These are phyloP conservation scores for Suillus subalutaceus DNA, from an alignment of 768 basidiomycete genomes.

Conservation along the genomic window DNA sequence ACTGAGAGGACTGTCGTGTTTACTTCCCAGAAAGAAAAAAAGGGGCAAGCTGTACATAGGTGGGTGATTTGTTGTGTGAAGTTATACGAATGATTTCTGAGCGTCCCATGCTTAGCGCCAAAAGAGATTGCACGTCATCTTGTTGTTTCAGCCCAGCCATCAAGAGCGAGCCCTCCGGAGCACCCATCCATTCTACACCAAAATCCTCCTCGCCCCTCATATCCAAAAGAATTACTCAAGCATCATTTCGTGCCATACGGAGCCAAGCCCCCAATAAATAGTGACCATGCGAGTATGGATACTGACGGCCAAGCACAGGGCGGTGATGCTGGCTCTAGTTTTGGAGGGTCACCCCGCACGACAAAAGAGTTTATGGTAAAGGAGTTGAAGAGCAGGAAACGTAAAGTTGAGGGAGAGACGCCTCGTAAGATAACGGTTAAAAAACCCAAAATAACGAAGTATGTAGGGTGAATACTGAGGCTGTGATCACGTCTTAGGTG, in stretches of 20 bases:
- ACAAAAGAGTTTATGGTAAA: constrained; percentile 25
- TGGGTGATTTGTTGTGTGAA: constrained; percentile 26
- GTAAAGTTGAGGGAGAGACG: constrained; percentile 50
- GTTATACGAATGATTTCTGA: background rate
- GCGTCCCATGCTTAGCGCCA: constrained; percentile 46
- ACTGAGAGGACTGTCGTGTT: constrained; percentile 57
- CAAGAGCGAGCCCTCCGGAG: constrained; percentile 25
- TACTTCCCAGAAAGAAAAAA: constrained; percentile 66
- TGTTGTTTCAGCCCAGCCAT: constrained; percentile 55
- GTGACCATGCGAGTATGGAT: constrained; percentile 23
- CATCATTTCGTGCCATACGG: constrained; percentile 69
- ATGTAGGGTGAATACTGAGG: background rate
- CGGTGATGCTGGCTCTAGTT: constrained; percentile 18
- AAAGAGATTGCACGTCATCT: constrained; percentile 60
- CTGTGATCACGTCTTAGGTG: background rate
- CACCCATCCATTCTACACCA: constrained; percentile 33
- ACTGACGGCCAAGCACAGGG: constrained; percentile 20
- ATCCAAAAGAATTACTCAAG: constrained; percentile 63
- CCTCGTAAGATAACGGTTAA: constrained; percentile 47
- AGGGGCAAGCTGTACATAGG: constrained; percentile 61
- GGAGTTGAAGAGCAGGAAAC: constrained; percentile 41
- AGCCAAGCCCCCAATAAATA: constrained; percentile 3
- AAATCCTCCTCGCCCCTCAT: constrained; percentile 58
- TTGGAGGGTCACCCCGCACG: constrained; percentile 1
- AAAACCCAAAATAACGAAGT: constrained; percentile 41